Conservation (phyloP, 2,329 filamentous ascomycete genomes). For the Colletotrichum echinochloae region DNA sequence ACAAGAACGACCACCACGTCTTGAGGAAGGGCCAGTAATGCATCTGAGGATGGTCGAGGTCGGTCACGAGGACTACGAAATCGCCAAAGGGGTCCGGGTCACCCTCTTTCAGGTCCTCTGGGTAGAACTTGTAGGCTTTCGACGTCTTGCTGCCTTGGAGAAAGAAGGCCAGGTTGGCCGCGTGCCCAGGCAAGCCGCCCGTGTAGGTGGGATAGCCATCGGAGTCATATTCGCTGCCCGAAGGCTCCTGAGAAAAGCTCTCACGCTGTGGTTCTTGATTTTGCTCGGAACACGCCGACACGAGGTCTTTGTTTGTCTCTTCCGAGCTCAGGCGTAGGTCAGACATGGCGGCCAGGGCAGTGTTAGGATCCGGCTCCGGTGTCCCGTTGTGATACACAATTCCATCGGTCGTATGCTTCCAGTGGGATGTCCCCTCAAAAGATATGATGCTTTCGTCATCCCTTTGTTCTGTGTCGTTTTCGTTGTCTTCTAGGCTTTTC, state of each 20-base stretch:
- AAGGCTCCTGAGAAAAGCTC: not conserved
- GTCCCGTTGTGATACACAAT: not conserved
- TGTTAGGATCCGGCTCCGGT: not conserved
- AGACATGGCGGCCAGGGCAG: not conserved
- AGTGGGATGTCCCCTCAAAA: not conserved
- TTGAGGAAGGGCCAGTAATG: conserved; percentile 5
- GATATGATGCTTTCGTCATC: fast-evolving
- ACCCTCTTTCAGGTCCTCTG: not conserved
- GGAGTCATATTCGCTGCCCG: not conserved
- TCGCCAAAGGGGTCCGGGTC: conserved; percentile 9
- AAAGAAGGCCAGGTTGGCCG: conserved; percentile 3
- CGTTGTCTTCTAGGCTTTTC: not conserved
- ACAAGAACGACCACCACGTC: conserved; percentile 13
- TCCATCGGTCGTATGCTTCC: not conserved
- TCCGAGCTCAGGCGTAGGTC: not conserved
- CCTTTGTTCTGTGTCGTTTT: not conserved
- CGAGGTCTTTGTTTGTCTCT: not conserved
- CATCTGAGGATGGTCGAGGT: not conserved
- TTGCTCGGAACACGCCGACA: not conserved
- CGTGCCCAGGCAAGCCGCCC: not conserved
- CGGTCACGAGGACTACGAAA: not conserved
- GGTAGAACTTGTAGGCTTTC: not conserved
- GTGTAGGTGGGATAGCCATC: not conserved
- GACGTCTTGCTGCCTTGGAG: not conserved
- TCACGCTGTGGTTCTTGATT: not conserved